Conservation (phyloP, 768 basidiomycete genomes). For the Xerocomus spinulosus region DNA sequence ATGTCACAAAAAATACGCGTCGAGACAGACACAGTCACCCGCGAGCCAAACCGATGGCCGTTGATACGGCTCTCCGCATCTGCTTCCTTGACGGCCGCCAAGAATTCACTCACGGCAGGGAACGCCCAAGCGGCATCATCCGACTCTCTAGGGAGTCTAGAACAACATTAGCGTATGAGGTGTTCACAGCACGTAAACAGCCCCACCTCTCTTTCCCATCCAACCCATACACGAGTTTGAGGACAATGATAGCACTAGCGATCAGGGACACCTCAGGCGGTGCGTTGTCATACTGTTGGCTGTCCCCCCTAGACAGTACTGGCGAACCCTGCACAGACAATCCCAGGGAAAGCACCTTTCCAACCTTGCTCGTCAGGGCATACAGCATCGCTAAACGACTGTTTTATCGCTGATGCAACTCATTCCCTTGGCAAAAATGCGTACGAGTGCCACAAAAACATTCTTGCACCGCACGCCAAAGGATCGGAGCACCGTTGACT, state of each 20-base stretch:
- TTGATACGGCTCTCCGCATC: slow-evolving; percentile 30
- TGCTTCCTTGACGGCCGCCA: slow-evolving; percentile 38
- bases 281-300: slow-evolving; percentile 56
- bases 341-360: slow-evolving; percentile 51
- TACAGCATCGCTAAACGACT: slow-evolving; percentile 52
- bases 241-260: slow-evolving; percentile 57
- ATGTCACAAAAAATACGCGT: slow-evolving; percentile 7
- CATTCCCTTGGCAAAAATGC: slow-evolving; percentile 30
- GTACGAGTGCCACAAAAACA: slow-evolving; percentile 70
- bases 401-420: not conserved
- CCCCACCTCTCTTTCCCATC: slow-evolving; percentile 62
- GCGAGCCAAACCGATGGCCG: slow-evolving; percentile 40
- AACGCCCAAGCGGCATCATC: slow-evolving; percentile 61
- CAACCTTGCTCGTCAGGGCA: slow-evolving; percentile 55
- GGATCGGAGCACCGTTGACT: slow-evolving; percentile 65
- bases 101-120: slow-evolving; percentile 46
- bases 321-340: slow-evolving; percentile 56
- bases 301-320: slow-evolving; percentile 36
- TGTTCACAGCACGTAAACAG: not conserved
- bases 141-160: slow-evolving; percentile 41
- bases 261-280: slow-evolving; percentile 65
- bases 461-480: slow-evolving; percentile 68
- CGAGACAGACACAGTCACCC: slow-evolving; percentile 42
- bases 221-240: slow-evolving; percentile 84
- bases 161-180: slow-evolving; percentile 11